Base-by-base conservation (phyloP, 2,329 filamentous ascomycete species). In the Ophiostoma himal-ulmi region DNA sequence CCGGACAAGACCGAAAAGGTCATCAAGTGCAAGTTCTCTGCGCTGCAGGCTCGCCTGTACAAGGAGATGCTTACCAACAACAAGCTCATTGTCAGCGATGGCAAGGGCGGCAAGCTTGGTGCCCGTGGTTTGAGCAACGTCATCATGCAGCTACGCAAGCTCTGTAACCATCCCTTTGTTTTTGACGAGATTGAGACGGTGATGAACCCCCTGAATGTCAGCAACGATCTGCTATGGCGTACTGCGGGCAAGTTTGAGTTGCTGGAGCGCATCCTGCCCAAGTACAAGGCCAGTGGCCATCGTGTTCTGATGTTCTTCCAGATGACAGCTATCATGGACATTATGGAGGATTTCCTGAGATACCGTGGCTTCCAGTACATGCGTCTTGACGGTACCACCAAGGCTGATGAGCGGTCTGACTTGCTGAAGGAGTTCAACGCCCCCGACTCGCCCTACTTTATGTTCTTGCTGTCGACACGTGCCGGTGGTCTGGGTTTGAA, bases 251-350 rank as follows among this genome's bases (percentile, higher is more conserved):
- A 99, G 81, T 99, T 99, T 76, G 95, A 99, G 82, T 85, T 99
- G 39, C 85, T 99, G 36, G 95, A 99, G 79, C 87, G 95, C 68
- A 85, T 99, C 73, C 80, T 99, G 73, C 95, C 95, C 66, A 99
- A 99, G 81, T 98, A 99, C 80, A 88, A 92, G 75, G 89, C 86
- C 3, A 94, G 92, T 1, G 93, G 93, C 20, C 95, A 99, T 87
- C 91, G 95, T 80, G 93, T 98, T 37, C 85, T 99, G 79, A 98
- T 99, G 91, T 99, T 99, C 86, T 99, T 99, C 85, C 95, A 99
- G 80, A 99, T 99, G 95, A 99, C 95, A 4, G 94, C 96, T 73
- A 99, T 99, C 78, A 99, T 99, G 95, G 97, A 99, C 81, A 99
- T 99, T 77, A 98, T 99, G 95, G 95, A 99, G 76, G 95, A 99